A percentile compares a stretch with the other conserved stretches of the same genome.
Conservation (phyloP, 257 asterid genomes). For the Solanum chiquidenum region DNA sequence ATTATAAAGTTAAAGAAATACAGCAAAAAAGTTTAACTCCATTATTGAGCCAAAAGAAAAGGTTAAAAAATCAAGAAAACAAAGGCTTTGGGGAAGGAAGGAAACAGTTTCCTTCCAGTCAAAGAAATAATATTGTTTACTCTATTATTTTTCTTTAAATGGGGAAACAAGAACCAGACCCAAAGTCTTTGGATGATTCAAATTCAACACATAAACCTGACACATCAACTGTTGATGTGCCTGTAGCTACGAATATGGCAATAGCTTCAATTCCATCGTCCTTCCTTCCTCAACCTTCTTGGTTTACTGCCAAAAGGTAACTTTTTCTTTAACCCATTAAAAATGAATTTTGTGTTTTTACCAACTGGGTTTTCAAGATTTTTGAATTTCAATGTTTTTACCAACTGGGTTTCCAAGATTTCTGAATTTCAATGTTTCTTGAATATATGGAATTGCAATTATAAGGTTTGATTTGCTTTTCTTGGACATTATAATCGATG, state of each 20-base stretch:
- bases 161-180: slow-evolving; percentile 23
- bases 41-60: neutral
- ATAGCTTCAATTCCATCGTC: slow-evolving; percentile 5
- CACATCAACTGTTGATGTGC: slow-evolving; percentile 3
- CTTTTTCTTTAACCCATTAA: neutral
- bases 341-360: neutral
- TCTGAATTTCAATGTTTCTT: neutral
- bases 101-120: neutral
- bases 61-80: neutral
- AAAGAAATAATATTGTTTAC: neutral
- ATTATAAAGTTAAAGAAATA: neutral
- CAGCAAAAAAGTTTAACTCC: neutral
- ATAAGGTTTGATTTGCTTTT: neutral
- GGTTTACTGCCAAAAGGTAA: slow-evolving; percentile 39
- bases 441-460: neutral
- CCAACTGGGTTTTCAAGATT: neutral
- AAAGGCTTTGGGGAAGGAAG: neutral
- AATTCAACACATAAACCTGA: neutral
- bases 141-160: neutral
- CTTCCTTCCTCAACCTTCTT: slow-evolving; percentile 22
- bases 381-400: neutral
- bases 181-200: slow-evolving; percentile 8
- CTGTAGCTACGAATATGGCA: neutral
- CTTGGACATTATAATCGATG: neutral
- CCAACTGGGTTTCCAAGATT: neutral